Base-by-base conservation (phyloP, 768 basidiomycete species). In the Psilocybe azurescens region DNA sequence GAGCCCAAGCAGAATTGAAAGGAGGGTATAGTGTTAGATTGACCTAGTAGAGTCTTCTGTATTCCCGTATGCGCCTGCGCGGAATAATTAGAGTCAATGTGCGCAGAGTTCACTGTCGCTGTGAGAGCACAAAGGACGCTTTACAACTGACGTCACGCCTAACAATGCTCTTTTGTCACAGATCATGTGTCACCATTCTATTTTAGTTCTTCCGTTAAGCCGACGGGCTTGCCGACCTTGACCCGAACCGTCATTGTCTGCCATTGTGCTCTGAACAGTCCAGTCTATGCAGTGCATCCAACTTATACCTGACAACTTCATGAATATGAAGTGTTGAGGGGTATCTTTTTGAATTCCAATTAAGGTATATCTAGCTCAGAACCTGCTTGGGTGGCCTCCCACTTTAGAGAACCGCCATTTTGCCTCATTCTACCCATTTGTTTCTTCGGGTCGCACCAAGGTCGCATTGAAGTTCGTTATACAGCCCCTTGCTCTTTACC, bases 11-110 rank as follows among this genome's bases (percentile, higher is more conserved):
- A 46, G 7, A 56, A 24, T 36, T 30, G 24, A 51, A 51, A 57
- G 38, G 33, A 58, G 39, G 41, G 41, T 11, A 44, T 52, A 33
- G 51, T 32, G 5, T 5, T 11, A 33, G 18, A 36, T 5, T n/a
- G 52, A 33, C 24, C 1, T 33, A 32, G 8, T 7, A 56, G 50
- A 56, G 48, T 36, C 24, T 24, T 44, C 41, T 44, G 41, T 32
- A 49, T 30, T 46, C 56, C 56, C 47, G 13, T 50, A 11, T 66
- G 69, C 69, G 69, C 69, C 69, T 66, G 69, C 69, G 69, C 69
- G 60, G 65, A 63, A 61, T 44, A 65, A 63, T 39, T 56, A 10
- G 32, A 38, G 47, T 6, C 14, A 46, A 32, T 20, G 28, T 48
- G 18, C 39, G 4, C 53, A 46, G 53, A 32, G 38, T 51, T 61